These are phyloP conservation scores for Tillandsia leiboldiana DNA, from an alignment of 176 grass and related monocot genomes.

Conservation along the genomic window DNA sequence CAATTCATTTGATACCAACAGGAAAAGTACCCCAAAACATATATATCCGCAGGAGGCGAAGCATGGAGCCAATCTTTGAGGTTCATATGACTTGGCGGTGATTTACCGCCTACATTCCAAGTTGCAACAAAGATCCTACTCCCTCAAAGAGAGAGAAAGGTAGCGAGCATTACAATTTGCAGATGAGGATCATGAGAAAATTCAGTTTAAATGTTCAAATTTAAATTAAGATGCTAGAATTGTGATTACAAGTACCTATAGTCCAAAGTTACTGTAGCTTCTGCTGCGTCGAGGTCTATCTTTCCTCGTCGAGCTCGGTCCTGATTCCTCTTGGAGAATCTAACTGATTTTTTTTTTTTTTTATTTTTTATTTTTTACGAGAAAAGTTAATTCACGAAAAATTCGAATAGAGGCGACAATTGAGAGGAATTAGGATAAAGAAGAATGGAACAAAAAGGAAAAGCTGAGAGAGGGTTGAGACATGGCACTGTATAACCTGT, in stretches of 20 bases:
- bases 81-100: conserved; percentile 66
- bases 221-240: not conserved
- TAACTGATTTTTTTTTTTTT: conserved; percentile 24
- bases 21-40: conserved; percentile 68
- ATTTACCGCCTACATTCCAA: conserved; percentile 94
- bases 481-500: conserved; percentile 44
- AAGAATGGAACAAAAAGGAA: conserved; percentile 14
- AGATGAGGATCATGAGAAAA: conserved; percentile 6
- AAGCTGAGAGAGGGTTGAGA: conserved; percentile 8
- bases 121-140: conserved; percentile 91
- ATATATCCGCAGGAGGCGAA: conserved; percentile 88
- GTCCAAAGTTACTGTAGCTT: conserved; percentile 81
- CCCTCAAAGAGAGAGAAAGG: conserved; percentile 20
- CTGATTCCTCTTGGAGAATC: conserved; percentile 43
- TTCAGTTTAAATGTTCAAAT: not conserved
- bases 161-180: conserved; percentile 8
- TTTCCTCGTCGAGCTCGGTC: conserved; percentile 57
- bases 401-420: conserved; percentile 2
- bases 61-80: conserved; percentile 98
- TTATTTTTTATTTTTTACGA: not conserved
- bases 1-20: not conserved
- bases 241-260: conserved; percentile 43
- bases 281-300: conserved; percentile 77
- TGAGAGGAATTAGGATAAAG: conserved; percentile 1
- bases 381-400: conserved; percentile 10